A percentile compares a stretch with the other conserved stretches of the same genome.
These are phyloP conservation scores for Metarhizium album DNA, from an alignment of 2,329 filamentous ascomycete species.

Conservation along the genomic window DNA sequence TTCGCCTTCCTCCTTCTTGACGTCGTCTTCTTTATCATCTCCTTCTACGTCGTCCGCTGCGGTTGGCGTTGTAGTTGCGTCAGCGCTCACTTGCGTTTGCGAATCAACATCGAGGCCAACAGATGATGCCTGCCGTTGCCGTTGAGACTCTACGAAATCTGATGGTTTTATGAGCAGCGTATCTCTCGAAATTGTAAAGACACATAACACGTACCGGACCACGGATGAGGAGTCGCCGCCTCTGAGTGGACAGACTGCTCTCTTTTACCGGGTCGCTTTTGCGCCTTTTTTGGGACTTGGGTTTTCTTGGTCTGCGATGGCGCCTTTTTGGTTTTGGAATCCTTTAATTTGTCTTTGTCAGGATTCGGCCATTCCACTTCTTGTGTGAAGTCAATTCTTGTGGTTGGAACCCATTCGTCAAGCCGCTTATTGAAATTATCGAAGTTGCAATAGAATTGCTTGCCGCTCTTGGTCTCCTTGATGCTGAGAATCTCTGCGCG, in stretches of 20 bases:
- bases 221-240: conserved; percentile 42
- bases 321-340: conserved; percentile 62
- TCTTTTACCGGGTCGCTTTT: conserved; percentile 43
- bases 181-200: not conserved
- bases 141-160: conserved; percentile 40
- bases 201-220: conserved; percentile 25
- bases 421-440: conserved; percentile 91
- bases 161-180: not conserved
- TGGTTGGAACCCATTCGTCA: conserved; percentile 77
- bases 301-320: conserved; percentile 48
- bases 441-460: conserved; percentile 93
- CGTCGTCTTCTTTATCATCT: conserved; percentile 37
- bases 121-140: conserved; percentile 32
- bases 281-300: conserved; percentile 45
- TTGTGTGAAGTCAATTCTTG: conserved; percentile 73
- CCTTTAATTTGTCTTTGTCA: conserved; percentile 73
- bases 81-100: conserved; percentile 31
- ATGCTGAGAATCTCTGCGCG: conserved; percentile 97
- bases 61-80: conserved; percentile 34
- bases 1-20: conserved; percentile 37
- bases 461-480: conserved; percentile 75
- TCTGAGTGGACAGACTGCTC: conserved; percentile 46
- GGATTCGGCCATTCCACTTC: conserved; percentile 96
- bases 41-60: conserved; percentile 42
- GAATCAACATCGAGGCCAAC: conserved; percentile 32